Conservation (phyloP, 2,329 filamentous ascomycete genomes). For the Colletotrichum orbiculare region DNA sequence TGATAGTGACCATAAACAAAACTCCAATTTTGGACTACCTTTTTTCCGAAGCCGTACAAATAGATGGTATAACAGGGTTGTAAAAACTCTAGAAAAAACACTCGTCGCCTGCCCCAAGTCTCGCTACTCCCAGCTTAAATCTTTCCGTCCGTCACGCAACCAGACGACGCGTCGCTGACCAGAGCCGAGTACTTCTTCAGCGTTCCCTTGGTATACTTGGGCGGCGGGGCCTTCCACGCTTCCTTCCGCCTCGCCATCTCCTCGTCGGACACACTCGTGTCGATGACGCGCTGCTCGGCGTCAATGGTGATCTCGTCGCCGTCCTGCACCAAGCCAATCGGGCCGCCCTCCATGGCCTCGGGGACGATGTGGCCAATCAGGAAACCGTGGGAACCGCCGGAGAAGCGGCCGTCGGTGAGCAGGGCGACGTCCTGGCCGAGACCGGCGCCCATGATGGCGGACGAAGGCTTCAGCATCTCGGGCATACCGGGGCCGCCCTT, state of each 20-base stretch:
- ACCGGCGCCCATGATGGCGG: constrained; percentile 91
- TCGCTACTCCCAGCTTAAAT: constrained; percentile 28
- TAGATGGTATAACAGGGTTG: constrained; percentile 33
- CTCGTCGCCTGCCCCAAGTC: neutral
- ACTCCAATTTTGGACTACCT: constrained; percentile 38
- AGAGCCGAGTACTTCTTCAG: constrained; percentile 75
- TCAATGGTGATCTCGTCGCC: constrained; percentile 87
- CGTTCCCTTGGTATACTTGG: constrained; percentile 71
- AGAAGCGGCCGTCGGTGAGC: constrained; percentile 81
- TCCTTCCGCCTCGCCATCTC: constrained; percentile 69
- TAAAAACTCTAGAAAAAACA: constrained; percentile 24
- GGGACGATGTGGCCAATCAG: constrained; percentile 89
- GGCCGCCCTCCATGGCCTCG: constrained; percentile 86
- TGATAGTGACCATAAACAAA: constrained; percentile 29
- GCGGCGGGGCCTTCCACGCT: constrained; percentile 71
- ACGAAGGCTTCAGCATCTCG: constrained; percentile 93
- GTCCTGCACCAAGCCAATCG: constrained; percentile 84
- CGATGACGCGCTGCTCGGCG: constrained; percentile 75
- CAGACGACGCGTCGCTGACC: constrained; percentile 69
- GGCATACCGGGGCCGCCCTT: constrained; percentile 96
- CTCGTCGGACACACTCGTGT: constrained; percentile 74
- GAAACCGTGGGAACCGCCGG: constrained; percentile 86
- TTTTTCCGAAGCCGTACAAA: constrained; percentile 35
- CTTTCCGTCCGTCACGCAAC: constrained; percentile 65
- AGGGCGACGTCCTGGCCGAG: constrained; percentile 81